Base-by-base conservation (phyloP, 768 basidiomycete species). In the Tylopilus cervinicoccineus region DNA sequence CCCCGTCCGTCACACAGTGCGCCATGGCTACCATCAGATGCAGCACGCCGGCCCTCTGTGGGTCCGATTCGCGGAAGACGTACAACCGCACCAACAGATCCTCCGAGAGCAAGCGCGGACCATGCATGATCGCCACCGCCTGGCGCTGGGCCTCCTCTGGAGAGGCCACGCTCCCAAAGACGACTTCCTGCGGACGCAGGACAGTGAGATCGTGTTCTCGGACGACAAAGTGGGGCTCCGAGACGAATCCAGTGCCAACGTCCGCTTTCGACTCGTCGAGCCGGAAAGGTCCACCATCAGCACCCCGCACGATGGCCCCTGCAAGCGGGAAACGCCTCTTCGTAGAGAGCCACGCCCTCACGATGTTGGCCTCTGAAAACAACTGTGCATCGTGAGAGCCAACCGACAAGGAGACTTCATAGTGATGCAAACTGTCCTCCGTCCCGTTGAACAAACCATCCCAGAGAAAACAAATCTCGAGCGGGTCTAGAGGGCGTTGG, bases 301-400 rank as follows among this genome's bases (percentile, higher is more conserved):
- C 29, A 19, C 64, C 38, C 68, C 64, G n/a, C 8, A 80, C 53
- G 5, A 48, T 62, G 6, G 75, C 70, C 4, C 70, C 76, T 12
- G 77, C 72, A 5, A 83, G 66, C 2, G 81, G 81, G 51, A 69
- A 79, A 28, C 66, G 70, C 23, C 61, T 64, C 59, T 83, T 83
- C 19, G 78, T 59, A 11, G 69, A 57, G 19, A 64, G 24, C 80
- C 80, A 84, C 2, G 76, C 68, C 24, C 63, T 60, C 1, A 38
- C 28, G 32, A 82, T 55, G 48, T 74, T 78, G 11, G 55, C 54
- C 6, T 59, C 47, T 12, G 62, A 57, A 48, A 69, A 64, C 29
- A 60, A 28, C 63, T 45, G 22, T 50, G 51, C 38, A 47, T 48
- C 58, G 26, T 12, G 67, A 31, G 29, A 3, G 34, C 48, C 68